Conservation (phyloP, 2,329 filamentous ascomycete genomes). For the Aureobasidium lini region DNA sequence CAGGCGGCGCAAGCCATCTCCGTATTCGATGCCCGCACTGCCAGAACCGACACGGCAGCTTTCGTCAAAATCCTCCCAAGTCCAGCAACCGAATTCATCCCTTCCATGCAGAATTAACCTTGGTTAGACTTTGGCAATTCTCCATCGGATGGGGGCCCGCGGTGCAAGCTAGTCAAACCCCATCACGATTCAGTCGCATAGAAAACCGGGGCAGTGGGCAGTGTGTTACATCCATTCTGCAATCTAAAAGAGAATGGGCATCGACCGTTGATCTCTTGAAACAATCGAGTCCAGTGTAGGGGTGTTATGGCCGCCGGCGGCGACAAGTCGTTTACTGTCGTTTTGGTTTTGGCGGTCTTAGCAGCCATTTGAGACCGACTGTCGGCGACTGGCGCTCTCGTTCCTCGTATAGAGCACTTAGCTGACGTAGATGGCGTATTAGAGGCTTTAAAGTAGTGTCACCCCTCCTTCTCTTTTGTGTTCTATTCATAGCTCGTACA, state of each 20-base stretch:
- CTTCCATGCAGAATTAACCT: constrained; percentile 8
- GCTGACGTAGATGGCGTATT: too few relatives aligned
- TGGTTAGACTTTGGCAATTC: not conserved
- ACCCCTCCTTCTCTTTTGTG: too few relatives aligned
- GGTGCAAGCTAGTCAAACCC: constrained; percentile 4
- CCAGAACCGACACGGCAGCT: not conserved
- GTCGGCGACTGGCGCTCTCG: too few relatives aligned
- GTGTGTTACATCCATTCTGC: constrained; percentile 1
- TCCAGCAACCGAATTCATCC: not conserved
- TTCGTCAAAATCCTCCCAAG: not conserved
- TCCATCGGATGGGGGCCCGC: constrained; percentile 5
- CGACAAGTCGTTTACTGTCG: too few relatives aligned
- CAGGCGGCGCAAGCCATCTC: constrained; percentile 8
- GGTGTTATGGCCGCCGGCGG: too few relatives aligned
- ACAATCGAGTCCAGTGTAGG: not conserved
- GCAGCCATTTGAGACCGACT: too few relatives aligned
- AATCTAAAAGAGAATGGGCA: not conserved
- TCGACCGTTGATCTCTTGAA: not conserved
- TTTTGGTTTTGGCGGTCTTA: too few relatives aligned
- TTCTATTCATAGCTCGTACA: too few relatives aligned
- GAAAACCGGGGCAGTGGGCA: not conserved
- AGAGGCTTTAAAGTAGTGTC: too few relatives aligned
- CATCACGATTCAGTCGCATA: not conserved
- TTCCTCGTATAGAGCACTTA: too few relatives aligned
- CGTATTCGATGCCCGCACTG: not conserved